Evolutionary conservation across 78 protist species (phyloP), one percentile per base, ranked within the genome.

Genomic region (Speleostelium caveatum): DNA sequence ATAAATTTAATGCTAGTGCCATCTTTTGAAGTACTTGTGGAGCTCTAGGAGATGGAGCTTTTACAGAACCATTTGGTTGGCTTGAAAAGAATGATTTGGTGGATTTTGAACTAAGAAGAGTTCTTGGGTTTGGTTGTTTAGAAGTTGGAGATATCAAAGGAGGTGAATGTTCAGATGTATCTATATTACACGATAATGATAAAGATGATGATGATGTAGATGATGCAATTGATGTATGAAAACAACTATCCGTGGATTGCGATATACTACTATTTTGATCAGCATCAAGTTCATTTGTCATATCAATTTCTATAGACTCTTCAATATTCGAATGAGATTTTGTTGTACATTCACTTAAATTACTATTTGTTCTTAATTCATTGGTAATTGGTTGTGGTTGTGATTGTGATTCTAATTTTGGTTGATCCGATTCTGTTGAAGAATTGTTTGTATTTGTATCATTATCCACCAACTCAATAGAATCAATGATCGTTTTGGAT

Each of bases 21-120:
- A 41, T 42, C 49, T 77, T 77, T 45, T 76, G 67, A 51, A 60
- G 62, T 30, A 76, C 71, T 42, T 35, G 75, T 45, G 53, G 53
- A 45, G 53, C n/a, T 45, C 10, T 45, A 45, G 53, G 10, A 45
- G 53, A 45, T 14, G 53, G 6, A 14, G 10, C 53, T 45, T 45
- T 45, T n/a, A n/a, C n/a, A 6, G 53, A 45, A 45, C 10, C 10
- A 14, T 6, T 45, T 6, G n/a, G 6, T 6, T 10, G n/a, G 10
- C 53, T 45, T 14, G 6, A 10, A 10, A 45, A 45, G 53, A 45
- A 45, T 45, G 53, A 45, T 45, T 45, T 45, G 10, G n/a, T 45
- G 53, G 53, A 45, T 45, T 45, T 45, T 45, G 53, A 45, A 14
- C n/a, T 14, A n/a, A n/a, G n/a, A n/a, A n/a, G n/a, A n/a, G n/a